Evolutionary conservation across 1,284 basidiomycete species (phyloP).

Genomic region (Rhodotorula sp.): DNA sequence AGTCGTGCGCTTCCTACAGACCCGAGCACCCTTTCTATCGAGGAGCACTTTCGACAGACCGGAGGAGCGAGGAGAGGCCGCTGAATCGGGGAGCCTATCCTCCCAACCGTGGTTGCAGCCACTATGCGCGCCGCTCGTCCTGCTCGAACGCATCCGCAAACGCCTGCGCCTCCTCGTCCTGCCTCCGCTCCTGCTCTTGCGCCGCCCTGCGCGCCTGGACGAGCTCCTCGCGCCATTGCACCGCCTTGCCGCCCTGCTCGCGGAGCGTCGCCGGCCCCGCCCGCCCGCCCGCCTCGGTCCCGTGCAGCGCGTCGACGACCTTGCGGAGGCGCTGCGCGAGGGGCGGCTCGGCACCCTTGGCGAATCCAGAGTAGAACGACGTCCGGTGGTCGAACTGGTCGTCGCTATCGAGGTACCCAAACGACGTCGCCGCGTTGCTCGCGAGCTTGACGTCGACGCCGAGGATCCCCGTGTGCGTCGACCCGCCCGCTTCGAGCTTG

Average conservation of each 20-base stretch:
- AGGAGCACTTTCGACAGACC: not conserved
- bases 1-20: too few relatives aligned
- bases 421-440: not conserved
- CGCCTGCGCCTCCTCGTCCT: constrained; percentile 4
- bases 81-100: not conserved
- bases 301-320: constrained; percentile 27
- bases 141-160: constrained; percentile 3
- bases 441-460: constrained; percentile 7
- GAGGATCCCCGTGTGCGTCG: constrained; percentile 2
- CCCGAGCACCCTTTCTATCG: not conserved
- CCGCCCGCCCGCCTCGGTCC: constrained; percentile 27
- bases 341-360: constrained; percentile 19
- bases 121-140: constrained; percentile 1
- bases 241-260: constrained; percentile 19
- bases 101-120: not conserved
- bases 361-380: constrained; percentile 10
- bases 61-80: not conserved
- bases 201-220: constrained; percentile 8
- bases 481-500: constrained; percentile 11
- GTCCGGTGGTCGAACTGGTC: constrained; percentile 18
- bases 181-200: not conserved
- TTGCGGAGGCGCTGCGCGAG: constrained; percentile 16
- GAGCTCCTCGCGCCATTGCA: constrained; percentile 25
- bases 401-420: not conserved
- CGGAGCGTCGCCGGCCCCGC: constrained; percentile 17